Percentiles rank a stretch among this genome's conserved stretches.
phyloP scores from a whole-genome alignment of 306 rosid genomes.

The Calophaca sinica region DNA sequence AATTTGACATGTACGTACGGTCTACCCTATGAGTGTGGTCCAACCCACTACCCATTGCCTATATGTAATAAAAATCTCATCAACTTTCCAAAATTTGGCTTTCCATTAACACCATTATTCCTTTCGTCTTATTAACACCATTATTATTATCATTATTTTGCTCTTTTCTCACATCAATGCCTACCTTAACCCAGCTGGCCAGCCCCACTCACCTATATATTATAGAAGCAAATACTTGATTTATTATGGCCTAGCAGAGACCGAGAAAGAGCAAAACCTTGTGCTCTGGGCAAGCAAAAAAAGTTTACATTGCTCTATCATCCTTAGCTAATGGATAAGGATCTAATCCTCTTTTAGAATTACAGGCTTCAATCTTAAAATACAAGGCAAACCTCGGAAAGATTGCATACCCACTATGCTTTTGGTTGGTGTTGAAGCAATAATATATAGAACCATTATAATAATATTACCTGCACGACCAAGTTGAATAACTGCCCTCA shows the following conservation, averaged over 20 bases:
- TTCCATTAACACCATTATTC: background rate
- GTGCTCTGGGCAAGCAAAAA: no score
- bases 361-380: slow-evolving; percentile 45
- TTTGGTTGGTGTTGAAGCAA: slow-evolving; percentile 46
- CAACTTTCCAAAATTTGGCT: background rate
- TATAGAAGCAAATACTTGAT: slow-evolving; percentile 27
- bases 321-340: slow-evolving; percentile 32
- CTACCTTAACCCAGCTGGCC: slow-evolving; percentile 32
- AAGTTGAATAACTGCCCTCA: slow-evolving; percentile 40
- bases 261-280: no score
- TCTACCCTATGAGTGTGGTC: slow-evolving; percentile 14
- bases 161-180: slow-evolving; percentile 20
- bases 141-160: slow-evolving; percentile 10
- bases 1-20: background rate
- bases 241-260: background rate
- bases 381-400: slow-evolving; percentile 45
- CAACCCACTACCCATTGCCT: slow-evolving; percentile 38
- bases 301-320: background rate
- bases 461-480: slow-evolving; percentile 38
- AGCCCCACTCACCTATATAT: slow-evolving; percentile 25
- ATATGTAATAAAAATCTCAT: background rate
- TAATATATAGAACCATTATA: slow-evolving; percentile 24
- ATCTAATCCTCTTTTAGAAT: slow-evolving; percentile 26
- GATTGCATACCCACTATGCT: slow-evolving; percentile 39
- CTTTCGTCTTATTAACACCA: background rate